Conservation (phyloP, 2,329 filamentous ascomycete species). For the Ascochyta viciae-villosae region DNA sequence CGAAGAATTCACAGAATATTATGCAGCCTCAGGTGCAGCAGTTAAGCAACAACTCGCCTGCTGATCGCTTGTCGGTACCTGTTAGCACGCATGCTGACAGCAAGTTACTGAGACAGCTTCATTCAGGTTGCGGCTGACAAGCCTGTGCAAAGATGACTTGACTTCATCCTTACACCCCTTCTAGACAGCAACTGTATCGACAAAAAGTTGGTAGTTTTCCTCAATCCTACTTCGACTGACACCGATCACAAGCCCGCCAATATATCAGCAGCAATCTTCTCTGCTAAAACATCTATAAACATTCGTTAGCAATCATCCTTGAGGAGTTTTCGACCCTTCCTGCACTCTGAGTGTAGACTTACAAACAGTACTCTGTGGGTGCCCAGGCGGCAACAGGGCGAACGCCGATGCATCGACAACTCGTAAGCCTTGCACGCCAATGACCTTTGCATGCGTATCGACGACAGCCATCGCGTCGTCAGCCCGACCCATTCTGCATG, state of each 20-base stretch:
- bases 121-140: too few relatives aligned
- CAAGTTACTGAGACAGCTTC: too few relatives aligned
- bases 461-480: constrained; percentile 40
- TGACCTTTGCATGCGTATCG: constrained; percentile 24
- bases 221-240: not conserved
- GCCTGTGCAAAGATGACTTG: too few relatives aligned
- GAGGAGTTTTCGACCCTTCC: not conserved
- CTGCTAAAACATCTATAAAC: not conserved
- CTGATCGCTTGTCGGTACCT: too few relatives aligned
- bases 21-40: too few relatives aligned
- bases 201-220: not conserved
- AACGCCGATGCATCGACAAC: constrained; percentile 10
- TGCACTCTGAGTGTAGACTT: not conserved
- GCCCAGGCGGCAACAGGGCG: constrained; percentile 10
- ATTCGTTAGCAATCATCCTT: not conserved
- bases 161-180: too few relatives aligned
- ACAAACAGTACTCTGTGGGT: constrained; percentile 7
- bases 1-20: too few relatives aligned
- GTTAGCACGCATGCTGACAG: too few relatives aligned
- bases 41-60: too few relatives aligned
- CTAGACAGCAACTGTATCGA: too few relatives aligned
- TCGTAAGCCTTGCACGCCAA: constrained; percentile 4
- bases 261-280: not conserved
- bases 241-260: not conserved
- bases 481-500: constrained; percentile 57